Base-by-base conservation (phyloP, 495 filamentous ascomycete species). In the Talaromyces adpressus region DNA sequence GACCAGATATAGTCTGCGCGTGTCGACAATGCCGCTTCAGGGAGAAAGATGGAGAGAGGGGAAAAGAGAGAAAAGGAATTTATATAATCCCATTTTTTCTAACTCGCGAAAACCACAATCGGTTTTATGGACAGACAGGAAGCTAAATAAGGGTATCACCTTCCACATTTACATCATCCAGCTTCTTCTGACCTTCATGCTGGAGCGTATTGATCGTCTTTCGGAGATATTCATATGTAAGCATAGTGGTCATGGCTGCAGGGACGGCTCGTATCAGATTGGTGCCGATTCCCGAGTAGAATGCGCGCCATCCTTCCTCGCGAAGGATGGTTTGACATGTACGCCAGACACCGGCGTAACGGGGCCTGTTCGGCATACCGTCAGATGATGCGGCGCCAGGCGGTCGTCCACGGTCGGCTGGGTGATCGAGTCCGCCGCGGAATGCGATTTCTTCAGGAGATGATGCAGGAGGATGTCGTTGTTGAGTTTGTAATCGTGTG, bases 231-330 rank as follows among this genome's bases (percentile, higher is more conserved):
- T 99, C 94, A 72, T 96, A 99, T 20, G 94, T 98, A 68, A 99
- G 83, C 85, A 99, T 92, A 6, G 94, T 98, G 39, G 96, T 97
- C 71, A 95, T 95, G 22, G 93, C 93, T 34, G 93, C 91, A 23
- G 94, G 94, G 20, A 99, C 87, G 16, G 94, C 95, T 59, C 94
- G 85, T 80, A 97, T 90, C 82, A 99, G 89, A 75, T 99, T 99
- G 36, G 93, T 96, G 39, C 94, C 95, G 84, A 99, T 95, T 29
- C 94, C 94, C 22, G 92, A 91, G 71, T 99, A 99, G 71, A 99
- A 97, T 6, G 92, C 95, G 57, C 89, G 82, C 92, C 95, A 97
- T 2, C 94, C 94, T 73, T 99, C 94, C 74, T 99, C 94, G 23
- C 80, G 77, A 36, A 96, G 73, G 54, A 99, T 97, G 3, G 87